phyloP scores from a whole-genome alignment of 257 asterid genomes.

The Anisodus acutangulus region DNA sequence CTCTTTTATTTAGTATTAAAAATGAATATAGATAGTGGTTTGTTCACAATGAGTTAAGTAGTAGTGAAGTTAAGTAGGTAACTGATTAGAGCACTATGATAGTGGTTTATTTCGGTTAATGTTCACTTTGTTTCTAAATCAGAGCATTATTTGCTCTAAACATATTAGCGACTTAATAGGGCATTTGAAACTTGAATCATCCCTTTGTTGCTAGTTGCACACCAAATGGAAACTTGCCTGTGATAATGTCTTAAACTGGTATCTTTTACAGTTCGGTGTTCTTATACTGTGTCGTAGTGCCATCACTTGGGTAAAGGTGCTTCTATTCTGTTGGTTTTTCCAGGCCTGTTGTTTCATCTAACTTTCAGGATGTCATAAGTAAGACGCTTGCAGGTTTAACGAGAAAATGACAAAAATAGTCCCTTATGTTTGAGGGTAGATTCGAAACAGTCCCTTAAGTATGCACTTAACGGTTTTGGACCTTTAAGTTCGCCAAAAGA shows the following conservation, averaged over 20 bases:
- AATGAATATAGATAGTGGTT: neutral
- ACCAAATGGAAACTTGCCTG: neutral
- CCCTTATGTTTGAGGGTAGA: too few relatives aligned
- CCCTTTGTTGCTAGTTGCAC: neutral
- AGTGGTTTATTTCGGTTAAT: neutral
- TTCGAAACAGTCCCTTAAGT: too few relatives aligned
- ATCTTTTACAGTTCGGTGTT: neutral
- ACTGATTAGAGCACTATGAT: neutral
- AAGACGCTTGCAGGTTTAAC: neutral
- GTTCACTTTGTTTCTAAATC: neutral
- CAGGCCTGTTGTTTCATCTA: neutral
- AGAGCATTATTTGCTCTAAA: neutral
- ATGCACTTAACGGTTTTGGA: too few relatives aligned
- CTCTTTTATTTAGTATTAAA: neutral
- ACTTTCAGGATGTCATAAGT: neutral
- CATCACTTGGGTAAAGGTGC: neutral
- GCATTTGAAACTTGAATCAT: neutral
- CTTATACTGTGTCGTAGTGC: neutral
- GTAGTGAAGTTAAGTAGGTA: neutral
- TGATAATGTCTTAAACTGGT: neutral
- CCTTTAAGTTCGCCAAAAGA: too few relatives aligned
- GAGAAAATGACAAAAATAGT: too few relatives aligned
- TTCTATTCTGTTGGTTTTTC: neutral
- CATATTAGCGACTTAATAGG: neutral
- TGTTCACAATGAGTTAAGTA: neutral